These are phyloP conservation scores for Cystobasidiaceae sp. DNA, from an alignment of 1,284 basidiomycete species.

Conservation along the genomic window DNA sequence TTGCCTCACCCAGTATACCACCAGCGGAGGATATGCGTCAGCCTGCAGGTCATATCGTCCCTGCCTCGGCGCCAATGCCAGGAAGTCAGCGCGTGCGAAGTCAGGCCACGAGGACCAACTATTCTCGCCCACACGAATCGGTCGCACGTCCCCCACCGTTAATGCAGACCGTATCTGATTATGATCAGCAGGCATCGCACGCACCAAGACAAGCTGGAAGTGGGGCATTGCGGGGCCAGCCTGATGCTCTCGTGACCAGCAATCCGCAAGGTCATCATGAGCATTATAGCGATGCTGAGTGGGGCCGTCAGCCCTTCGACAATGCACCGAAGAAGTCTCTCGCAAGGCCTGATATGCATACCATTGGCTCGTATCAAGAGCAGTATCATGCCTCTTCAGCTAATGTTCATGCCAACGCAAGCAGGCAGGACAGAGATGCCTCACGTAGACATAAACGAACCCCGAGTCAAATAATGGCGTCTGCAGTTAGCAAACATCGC, in stretches of 20 bases:
- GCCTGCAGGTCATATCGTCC: not conserved
- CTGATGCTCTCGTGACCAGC: too few species aligned
- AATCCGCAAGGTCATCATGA: too few species aligned
- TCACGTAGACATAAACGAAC: constrained; percentile 1
- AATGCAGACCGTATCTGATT: not conserved
- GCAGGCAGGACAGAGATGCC: not conserved
- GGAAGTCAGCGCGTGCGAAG: not conserved
- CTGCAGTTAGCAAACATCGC: constrained; percentile 21
- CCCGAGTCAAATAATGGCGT: constrained; percentile 11
- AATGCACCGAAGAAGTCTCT: too few species aligned
- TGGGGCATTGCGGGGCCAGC: too few species aligned
- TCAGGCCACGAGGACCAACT: constrained; percentile 2
- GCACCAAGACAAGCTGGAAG: too few species aligned
- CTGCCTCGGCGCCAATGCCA: too few species aligned
- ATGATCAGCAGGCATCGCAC: too few species aligned
- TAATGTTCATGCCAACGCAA: not conserved
- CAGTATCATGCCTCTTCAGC: too few species aligned
- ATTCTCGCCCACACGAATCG: constrained; percentile 8
- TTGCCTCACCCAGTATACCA: constrained; percentile 4
- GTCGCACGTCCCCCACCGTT: not conserved
- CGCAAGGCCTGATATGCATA: too few species aligned
- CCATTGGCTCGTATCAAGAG: not conserved
- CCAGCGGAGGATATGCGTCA: not conserved
- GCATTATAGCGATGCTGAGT: too few species aligned
- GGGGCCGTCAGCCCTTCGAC: too few species aligned